These are phyloP conservation scores for Physcia stellaris DNA, from an alignment of 495 filamentous ascomycete species.

Conservation along the genomic window DNA sequence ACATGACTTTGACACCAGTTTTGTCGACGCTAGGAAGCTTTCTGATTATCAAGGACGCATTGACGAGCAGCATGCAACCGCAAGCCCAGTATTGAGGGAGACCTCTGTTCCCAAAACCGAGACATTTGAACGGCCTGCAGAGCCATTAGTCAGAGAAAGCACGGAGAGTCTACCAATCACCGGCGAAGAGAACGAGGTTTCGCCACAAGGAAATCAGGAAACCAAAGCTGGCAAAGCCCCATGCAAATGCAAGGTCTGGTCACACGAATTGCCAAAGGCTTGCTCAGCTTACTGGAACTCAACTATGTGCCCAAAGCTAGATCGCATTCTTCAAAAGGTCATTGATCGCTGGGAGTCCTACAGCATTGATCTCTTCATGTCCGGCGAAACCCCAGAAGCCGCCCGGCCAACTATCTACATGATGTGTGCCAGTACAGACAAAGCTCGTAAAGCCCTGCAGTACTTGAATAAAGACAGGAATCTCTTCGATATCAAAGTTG, in stretches of 20 bases:
- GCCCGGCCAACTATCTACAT: conserved; percentile 65
- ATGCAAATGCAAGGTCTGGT: conserved; percentile 10
- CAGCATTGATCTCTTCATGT: conserved; percentile 59
- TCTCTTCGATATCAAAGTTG: conserved; percentile 42
- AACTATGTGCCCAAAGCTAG: conserved; percentile 55
- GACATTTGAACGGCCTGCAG: neutral
- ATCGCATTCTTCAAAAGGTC: conserved; percentile 52
- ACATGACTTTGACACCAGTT: neutral
- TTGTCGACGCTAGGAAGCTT: neutral
- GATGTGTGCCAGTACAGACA: conserved; percentile 56
- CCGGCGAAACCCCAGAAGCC: conserved; percentile 49
- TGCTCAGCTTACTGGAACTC: conserved; percentile 58
- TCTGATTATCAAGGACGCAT: neutral
- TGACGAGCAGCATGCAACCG: neutral
- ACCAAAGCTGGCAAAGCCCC: neutral
- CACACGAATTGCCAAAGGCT: conserved; percentile 38
- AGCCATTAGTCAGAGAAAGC: neutral
- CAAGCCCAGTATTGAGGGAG: neutral
- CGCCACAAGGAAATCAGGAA: neutral
- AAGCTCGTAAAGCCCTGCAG: conserved; percentile 55
- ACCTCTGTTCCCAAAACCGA: neutral
- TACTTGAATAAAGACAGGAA: conserved; percentile 53
- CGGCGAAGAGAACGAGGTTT: neutral
- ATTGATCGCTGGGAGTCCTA: conserved; percentile 51
- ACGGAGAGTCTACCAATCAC: neutral